A percentile compares a stretch with the other conserved stretches of the same genome.
Conservation (phyloP, 805 yeast genomes). For the Metschnikowia dekortorum region DNA sequence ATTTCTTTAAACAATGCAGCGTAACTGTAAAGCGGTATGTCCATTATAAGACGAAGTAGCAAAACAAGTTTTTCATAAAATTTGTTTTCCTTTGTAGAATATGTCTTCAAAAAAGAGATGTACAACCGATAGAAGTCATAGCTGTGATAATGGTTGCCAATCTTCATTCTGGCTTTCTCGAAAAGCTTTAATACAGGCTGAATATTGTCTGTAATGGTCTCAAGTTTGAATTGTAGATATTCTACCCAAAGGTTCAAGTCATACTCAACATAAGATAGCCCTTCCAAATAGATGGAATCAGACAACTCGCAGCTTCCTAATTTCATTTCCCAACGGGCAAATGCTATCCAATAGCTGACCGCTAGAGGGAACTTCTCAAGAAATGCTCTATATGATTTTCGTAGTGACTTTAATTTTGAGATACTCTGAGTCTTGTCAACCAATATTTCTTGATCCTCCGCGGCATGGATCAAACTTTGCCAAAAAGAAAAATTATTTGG, state of each 20-base stretch:
- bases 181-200: conserved; percentile 32
- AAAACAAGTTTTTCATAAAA: conserved; percentile 33
- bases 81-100: conserved; percentile 19
- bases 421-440: conserved; percentile 32
- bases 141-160: conserved; percentile 52
- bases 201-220: conserved; percentile 26
- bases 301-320: conserved; percentile 41
- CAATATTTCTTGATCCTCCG: conserved; percentile 26
- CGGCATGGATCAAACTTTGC: conserved; percentile 30
- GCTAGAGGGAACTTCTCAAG: conserved; percentile 45
- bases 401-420: conserved; percentile 28
- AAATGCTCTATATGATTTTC: conserved; percentile 39
- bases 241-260: conserved; percentile 50
- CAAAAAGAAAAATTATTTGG: conserved; percentile 37
- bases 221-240: conserved; percentile 40
- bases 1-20: conserved; percentile 39
- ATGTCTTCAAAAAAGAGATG: conserved; percentile 37
- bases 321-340: conserved; percentile 44
- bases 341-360: conserved; percentile 56
- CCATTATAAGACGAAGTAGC: conserved; percentile 46
- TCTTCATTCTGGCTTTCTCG: conserved; percentile 43
- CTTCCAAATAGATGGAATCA: conserved; percentile 20
- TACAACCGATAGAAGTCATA: conserved; percentile 50
- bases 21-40: conserved; percentile 54
- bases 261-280: conserved; percentile 34